Evolutionary conservation across 2,329 filamentous ascomycete genomes (phyloP), one percentile per base, ranked within the genome.

Genomic region (Fusarium sp.): DNA sequence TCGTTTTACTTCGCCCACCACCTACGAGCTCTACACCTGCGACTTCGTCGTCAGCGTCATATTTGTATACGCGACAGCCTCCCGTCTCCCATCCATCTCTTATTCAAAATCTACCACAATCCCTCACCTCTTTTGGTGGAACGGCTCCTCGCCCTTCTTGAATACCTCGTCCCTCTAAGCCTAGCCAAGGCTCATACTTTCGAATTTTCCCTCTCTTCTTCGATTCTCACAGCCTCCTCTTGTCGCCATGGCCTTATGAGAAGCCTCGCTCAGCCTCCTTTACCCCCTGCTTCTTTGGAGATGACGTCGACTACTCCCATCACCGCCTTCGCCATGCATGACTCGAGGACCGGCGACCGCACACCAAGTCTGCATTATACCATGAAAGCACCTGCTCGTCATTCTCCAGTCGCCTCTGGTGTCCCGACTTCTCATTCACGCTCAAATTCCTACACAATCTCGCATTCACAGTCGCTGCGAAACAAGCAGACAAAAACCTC

Each of bases 371-470:
- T 84, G 64, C 83, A 84, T 65, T 85, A 83, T 79, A 85, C 83
- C 54, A 87, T 88, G 85, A 88, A 86, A 79, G 84, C 86, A 38
- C 78, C 81, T 7, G 78, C 83, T 65, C 82, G 82, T 47, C 81
- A 83, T 31, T 80, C 84, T 29, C 80, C 82, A 8, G 72, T 74
- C 40, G 79, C 80, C 31, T 77, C 80, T 45, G 81, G 79, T 62
- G 77, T 80, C 14, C 81, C 79, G 60, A 74, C 78, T 50, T 68
- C 74, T 38, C 73, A 73, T 35, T 71, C 79, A 50, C 74, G 78
- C 27, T 70, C 77, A 38, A 86, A 85, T 63, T 75, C 81, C 18
- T 82, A 84, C 81, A 83, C 69, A 80, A 84, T n/a, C 83, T 70
- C 81, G 20, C 83, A 83, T 64, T 80, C 85, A 9, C 85, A 85